phyloP scores from a whole-genome alignment of 768 basidiomycete species.

The Phylloporus sp. region DNA sequence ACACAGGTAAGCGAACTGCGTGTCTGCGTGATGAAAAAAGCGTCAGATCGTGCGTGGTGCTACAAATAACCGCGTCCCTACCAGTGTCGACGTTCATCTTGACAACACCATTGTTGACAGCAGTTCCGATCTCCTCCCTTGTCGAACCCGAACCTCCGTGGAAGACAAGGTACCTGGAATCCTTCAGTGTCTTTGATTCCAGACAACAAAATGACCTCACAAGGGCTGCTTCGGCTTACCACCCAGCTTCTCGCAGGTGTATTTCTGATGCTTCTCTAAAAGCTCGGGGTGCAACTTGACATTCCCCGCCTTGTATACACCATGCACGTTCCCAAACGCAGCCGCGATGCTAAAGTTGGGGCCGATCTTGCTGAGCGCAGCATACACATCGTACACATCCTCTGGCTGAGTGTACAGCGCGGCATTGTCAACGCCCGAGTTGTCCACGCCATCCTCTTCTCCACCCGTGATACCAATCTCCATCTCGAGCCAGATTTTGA shows the following conservation, averaged over 20 bases:
- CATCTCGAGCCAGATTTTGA: conserved; percentile 99
- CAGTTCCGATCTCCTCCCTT: conserved; percentile 91
- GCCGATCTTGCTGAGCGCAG: conserved; percentile 74
- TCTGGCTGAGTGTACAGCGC: conserved; percentile 96
- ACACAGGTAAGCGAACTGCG: conserved; percentile 84
- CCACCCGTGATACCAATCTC: conserved; percentile 99
- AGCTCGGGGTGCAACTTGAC: conserved; percentile 90
- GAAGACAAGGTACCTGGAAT: conserved; percentile 89
- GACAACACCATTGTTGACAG: conserved; percentile 88
- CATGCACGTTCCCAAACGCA: conserved; percentile 98
- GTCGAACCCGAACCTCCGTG: conserved; percentile 98
- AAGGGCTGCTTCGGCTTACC: conserved; percentile 68
- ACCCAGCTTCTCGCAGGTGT: conserved; percentile 63
- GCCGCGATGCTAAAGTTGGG: conserved; percentile 98
- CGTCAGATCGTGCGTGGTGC: conserved; percentile 1
- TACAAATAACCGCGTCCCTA: conserved; percentile 14
- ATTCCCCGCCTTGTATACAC: conserved; percentile 99
- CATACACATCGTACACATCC: conserved; percentile 89
- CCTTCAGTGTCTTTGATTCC: background rate
- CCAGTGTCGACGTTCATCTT: conserved; percentile 99
- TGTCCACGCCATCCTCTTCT: conserved; percentile 99
- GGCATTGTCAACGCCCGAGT: conserved; percentile 90
- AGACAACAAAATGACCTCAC: conserved; percentile 40
- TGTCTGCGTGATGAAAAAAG: conserved; percentile 41
- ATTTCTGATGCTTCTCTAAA: conserved; percentile 84